phyloP scores from a whole-genome alignment of 2,329 filamentous ascomycete genomes.

The Chrysoporthe cubensis region DNA sequence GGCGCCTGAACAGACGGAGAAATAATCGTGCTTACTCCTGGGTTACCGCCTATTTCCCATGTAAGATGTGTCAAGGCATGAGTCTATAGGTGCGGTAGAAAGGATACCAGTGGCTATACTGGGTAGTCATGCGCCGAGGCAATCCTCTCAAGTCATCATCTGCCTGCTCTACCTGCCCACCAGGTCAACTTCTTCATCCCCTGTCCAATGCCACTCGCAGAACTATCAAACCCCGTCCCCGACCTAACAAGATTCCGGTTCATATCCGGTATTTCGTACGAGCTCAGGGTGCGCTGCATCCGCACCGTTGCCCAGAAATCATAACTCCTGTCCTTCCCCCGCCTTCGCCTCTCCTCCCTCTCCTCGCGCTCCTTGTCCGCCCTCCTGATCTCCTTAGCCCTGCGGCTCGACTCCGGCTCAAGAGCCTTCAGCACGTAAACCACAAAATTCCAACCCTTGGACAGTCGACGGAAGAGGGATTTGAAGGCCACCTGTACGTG shows the following conservation, averaged over 20 bases:
- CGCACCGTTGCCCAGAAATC: constrained; percentile 47
- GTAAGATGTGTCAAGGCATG: no score
- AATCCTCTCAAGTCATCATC: neutral
- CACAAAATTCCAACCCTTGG: constrained; percentile 1
- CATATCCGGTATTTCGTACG: constrained; percentile 43
- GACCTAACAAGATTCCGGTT: constrained; percentile 36
- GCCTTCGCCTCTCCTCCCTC: constrained; percentile 29
- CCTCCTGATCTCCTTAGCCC: constrained; percentile 27
- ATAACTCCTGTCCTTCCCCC: constrained; percentile 40
- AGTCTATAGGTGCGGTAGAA: no score
- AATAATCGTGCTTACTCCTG: no score
- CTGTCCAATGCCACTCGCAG: neutral
- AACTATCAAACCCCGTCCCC: constrained; percentile 18
- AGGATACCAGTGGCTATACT: no score
- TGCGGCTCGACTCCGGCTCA: constrained; percentile 34
- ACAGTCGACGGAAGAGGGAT: constrained; percentile 25
- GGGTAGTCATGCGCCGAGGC: no score
- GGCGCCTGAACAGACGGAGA: no score
- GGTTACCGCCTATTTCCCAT: no score
- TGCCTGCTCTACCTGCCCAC: neutral
- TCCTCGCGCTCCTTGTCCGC: constrained; percentile 32
- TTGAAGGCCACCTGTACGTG: constrained; percentile 42
- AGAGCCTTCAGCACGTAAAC: constrained; percentile 30
- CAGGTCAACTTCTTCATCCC: neutral
- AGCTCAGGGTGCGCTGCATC: constrained; percentile 34